These are phyloP conservation scores for Pseudomicrostroma phylloplanum DNA, from an alignment of 1,284 basidiomycete genomes.

Conservation along the genomic window DNA sequence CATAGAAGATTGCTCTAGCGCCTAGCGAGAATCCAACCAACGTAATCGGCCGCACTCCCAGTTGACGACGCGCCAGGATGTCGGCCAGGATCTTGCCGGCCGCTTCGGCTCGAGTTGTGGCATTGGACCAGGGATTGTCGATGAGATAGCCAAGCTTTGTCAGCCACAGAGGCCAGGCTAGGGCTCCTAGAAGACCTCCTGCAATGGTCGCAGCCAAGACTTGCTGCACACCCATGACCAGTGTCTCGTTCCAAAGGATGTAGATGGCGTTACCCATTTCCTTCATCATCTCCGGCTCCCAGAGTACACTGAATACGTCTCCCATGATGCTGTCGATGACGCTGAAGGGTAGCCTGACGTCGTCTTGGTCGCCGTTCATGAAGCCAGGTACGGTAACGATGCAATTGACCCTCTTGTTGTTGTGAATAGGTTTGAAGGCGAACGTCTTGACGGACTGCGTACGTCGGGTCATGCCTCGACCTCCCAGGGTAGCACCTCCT, in stretches of 20 bases:
- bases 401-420: constrained; percentile 50
- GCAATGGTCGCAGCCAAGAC: constrained; percentile 46
- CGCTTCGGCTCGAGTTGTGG: constrained; percentile 41
- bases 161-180: constrained; percentile 49
- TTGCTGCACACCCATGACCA: constrained; percentile 49
- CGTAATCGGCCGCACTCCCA: constrained; percentile 49
- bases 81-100: constrained; percentile 50
- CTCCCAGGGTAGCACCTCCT: constrained; percentile 43
- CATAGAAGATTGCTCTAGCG: constrained; percentile 48
- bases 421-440: constrained; percentile 48
- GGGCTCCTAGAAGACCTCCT: constrained; percentile 42
- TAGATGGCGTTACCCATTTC: constrained; percentile 50
- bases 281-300: constrained; percentile 51
- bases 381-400: constrained; percentile 43
- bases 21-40: constrained; percentile 48
- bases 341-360: constrained; percentile 45
- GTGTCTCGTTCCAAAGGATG: constrained; percentile 49
- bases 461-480: constrained; percentile 45
- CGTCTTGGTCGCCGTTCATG: constrained; percentile 44
- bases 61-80: constrained; percentile 37
- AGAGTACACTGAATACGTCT: constrained; percentile 45
- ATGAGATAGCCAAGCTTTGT: constrained; percentile 49
- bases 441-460: constrained; percentile 47
- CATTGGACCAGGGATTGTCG: constrained; percentile 51
- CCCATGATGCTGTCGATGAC: constrained; percentile 50